phyloP scores from a whole-genome alignment of 148 eudicot genomes.

The Diospyros lotus region DNA sequence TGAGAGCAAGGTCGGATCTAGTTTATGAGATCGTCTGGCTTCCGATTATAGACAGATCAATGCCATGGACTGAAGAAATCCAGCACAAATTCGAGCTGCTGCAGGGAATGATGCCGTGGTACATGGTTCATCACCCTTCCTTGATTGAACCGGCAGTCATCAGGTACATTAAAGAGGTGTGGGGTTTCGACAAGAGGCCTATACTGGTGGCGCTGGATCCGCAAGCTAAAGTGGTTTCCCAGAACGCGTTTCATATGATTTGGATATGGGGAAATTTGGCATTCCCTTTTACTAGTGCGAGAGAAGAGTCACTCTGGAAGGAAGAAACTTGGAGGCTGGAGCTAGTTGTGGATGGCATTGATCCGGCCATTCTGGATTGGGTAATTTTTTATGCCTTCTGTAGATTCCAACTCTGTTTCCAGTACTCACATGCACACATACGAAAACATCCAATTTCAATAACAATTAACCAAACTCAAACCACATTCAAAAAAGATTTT shows the following conservation, averaged over 20 bases:
- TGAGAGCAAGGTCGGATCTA: slow-evolving; percentile 33
- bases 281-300: slow-evolving; percentile 56
- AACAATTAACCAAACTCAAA: too few species aligned
- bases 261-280: slow-evolving; percentile 84
- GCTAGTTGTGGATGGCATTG: slow-evolving; percentile 62
- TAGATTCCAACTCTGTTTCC: neutral
- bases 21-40: slow-evolving; percentile 87
- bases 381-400: slow-evolving; percentile 20
- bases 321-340: slow-evolving; percentile 73
- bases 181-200: slow-evolving; percentile 61
- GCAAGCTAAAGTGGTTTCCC: slow-evolving; percentile 63
- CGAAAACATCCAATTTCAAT: neutral
- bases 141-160: slow-evolving; percentile 63
- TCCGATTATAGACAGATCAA: slow-evolving; percentile 52
- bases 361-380: slow-evolving; percentile 43
- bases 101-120: slow-evolving; percentile 74
- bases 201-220: slow-evolving; percentile 79
- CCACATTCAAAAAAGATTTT: too few species aligned
- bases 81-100: slow-evolving; percentile 41
- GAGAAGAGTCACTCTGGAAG: slow-evolving; percentile 73
- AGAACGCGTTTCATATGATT: slow-evolving; percentile 74
- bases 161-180: slow-evolving; percentile 69
- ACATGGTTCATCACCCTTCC: slow-evolving; percentile 59
- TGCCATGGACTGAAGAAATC: slow-evolving; percentile 44
- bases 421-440: too few species aligned